Evolutionary conservation across 192 early-diverging fungal genomes (phyloP).

Genomic region (Dispira parvispora): DNA sequence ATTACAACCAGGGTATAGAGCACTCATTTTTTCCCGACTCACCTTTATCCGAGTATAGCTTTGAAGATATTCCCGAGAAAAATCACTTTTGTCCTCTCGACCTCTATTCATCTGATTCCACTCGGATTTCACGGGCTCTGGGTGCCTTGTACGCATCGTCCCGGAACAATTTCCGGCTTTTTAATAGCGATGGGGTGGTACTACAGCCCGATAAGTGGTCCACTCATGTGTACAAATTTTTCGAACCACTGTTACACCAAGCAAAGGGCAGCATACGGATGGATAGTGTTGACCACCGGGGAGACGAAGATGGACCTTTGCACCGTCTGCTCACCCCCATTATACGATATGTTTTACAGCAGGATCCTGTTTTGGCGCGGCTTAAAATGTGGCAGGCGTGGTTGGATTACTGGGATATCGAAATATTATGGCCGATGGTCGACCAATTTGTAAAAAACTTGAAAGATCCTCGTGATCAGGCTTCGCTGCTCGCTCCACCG

Average conservation of each 20-base stretch:
- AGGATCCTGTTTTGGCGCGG: constrained; percentile 25
- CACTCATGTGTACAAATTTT: no score
- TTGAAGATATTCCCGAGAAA: constrained; percentile 9
- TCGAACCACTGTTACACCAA: no score
- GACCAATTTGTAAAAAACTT: not conserved
- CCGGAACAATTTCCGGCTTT: constrained; percentile 28
- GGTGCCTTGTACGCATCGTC: constrained; percentile 14
- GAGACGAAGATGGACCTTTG: no score
- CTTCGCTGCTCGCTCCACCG: constrained; percentile 15
- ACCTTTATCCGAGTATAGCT: not conserved
- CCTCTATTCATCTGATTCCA: constrained; percentile 27
- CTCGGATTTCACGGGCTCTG: constrained; percentile 22
- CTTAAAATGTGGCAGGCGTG: constrained; percentile 28
- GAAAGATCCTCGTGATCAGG: not conserved
- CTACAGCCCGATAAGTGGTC: not conserved
- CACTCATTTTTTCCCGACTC: constrained; percentile 3
- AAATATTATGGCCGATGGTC: constrained; percentile 25
- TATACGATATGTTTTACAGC: constrained; percentile 22
- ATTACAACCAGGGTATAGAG: constrained; percentile 23
- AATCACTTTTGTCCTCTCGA: constrained; percentile 54
- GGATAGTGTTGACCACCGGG: no score
- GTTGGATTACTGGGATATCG: constrained; percentile 40
- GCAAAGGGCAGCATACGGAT: no score
- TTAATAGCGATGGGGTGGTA: constrained; percentile 17
- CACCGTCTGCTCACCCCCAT: constrained; percentile 15